Percentiles rank a stretch among this genome's conserved stretches.
These are phyloP conservation scores for Sambucus nigra DNA, from an alignment of 129 eudicot species.

Conservation along the genomic window DNA sequence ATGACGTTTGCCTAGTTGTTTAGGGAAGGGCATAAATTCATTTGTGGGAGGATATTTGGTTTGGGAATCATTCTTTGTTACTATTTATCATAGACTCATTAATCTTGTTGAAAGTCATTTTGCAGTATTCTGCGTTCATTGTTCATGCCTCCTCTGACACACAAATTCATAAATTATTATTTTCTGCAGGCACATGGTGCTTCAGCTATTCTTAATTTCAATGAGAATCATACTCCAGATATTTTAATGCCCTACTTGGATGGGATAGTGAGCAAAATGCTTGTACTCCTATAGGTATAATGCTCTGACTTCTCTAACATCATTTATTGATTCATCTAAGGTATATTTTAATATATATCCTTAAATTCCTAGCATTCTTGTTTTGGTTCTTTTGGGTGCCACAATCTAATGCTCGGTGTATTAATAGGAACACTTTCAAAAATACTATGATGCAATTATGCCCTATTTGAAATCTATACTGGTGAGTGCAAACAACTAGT, in stretches of 20 bases:
- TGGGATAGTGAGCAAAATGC: conserved; percentile 90
- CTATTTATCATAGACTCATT: no score
- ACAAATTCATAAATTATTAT: not conserved
- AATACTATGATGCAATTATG: conserved; percentile 98
- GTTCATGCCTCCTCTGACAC: no score
- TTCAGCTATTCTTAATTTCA: conserved; percentile 86
- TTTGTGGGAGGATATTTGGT: no score
- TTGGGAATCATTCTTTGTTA: no score
- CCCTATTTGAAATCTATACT: conserved; percentile 90
- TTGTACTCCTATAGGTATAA: conserved; percentile 81
- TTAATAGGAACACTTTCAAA: conserved; percentile 91
- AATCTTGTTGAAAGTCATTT: not conserved
- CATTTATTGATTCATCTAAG: conserved; percentile 98
- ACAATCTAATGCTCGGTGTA: conserved; percentile 13
- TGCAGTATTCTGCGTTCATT: no score
- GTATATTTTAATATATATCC: conserved; percentile 22
- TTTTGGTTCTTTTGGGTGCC: conserved; percentile 1
- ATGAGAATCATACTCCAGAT: conserved; percentile 95
- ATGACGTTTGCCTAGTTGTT: no score
- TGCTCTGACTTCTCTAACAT: conserved; percentile 94
- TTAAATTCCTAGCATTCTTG: conserved; percentile 2
- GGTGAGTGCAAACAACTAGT: conserved; percentile 85
- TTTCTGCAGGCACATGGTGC: conserved; percentile 88
- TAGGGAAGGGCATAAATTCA: no score
- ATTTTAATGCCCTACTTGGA: conserved; percentile 88